Evolutionary conservation across 106 monocot species (phyloP), one percentile per base, ranked within the genome.

Genomic region (Dendrobium huoshanense): DNA sequence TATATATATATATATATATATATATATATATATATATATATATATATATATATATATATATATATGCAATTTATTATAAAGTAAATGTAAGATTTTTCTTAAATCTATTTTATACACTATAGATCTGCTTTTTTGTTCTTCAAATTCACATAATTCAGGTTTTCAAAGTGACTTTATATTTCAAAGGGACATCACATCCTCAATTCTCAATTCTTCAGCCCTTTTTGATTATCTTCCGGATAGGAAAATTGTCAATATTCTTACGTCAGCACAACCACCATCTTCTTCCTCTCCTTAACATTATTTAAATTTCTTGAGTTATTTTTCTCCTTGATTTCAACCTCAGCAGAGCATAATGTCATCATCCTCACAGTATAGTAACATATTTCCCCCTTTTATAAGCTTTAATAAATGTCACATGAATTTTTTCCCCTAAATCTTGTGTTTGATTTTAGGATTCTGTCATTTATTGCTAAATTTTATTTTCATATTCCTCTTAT

Each of bases 141-240:
- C 45, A 8, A 7, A 45, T 6, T 45, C 45, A 45, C 0, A 45
- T 8, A 5, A 7, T 75, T 68, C 77, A 49, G 45, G 45, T 45
- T 6, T 45, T 45, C 45, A 0, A 1, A 5, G 45, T 9, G 9
- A 9, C 9, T 6, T 6, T 37, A 37, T 6, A 5, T 45, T 45
- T 45, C 9, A 9, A 45, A 45, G 45, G 45, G 37, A 45, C 0
- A 7, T 9, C 45, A 9, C 0, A 45, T 45, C 45, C 45, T 7
- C 45, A 45, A 45, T 7, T 45, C 45, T 45, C 5, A 0, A 7
- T 45, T 51, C 51, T 11, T 51, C 1, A 51, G 51, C 9, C 16
- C 10, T 65, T 73, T 87, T 78, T 75, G 86, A 89, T 89, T 84
- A 89, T 86, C 89, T 81, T 79, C 84, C 86, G 47, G 67, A 70